Percentiles rank a stretch among this genome's conserved stretches.
Evolutionary conservation across 495 filamentous ascomycete species (phyloP).

Genomic region (Chaetomium cochliodes): DNA sequence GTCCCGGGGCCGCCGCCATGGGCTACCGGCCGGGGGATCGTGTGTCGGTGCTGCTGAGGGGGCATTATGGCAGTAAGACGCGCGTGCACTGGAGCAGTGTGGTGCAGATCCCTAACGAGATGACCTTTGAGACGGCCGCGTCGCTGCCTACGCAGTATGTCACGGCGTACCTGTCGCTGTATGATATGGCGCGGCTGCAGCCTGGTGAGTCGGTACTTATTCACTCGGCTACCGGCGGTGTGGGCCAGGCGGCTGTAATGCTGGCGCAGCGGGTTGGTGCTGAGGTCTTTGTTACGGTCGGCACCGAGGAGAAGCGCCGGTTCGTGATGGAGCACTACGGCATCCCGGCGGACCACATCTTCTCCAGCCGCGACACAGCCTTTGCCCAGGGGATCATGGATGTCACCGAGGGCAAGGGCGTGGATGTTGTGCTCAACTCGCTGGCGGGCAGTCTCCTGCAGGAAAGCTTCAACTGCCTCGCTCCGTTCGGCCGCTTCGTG

Average conservation of each 20-base stretch:
- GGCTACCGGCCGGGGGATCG: constrained; percentile 47
- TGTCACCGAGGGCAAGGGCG: constrained; percentile 50
- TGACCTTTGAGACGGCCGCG: constrained; percentile 50
- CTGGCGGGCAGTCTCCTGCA: constrained; percentile 55
- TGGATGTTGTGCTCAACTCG: constrained; percentile 62
- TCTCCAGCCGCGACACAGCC: constrained; percentile 41
- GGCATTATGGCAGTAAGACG: constrained; percentile 27
- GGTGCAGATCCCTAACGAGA: constrained; percentile 45
- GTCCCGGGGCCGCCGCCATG: constrained; percentile 45
- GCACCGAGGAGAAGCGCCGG: constrained; percentile 46
- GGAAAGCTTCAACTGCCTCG: constrained; percentile 54
- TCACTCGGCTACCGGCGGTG: constrained; percentile 55
- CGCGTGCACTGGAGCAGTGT: constrained; percentile 28
- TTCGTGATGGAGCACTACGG: constrained; percentile 46
- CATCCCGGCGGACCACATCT: constrained; percentile 55
- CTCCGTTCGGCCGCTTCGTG: constrained; percentile 55
- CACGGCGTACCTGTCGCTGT: constrained; percentile 53
- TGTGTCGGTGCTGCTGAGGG: constrained; percentile 42
- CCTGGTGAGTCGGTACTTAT: constrained; percentile 60
- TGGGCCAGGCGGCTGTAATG: constrained; percentile 59
- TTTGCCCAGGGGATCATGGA: constrained; percentile 48
- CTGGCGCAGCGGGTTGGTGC: constrained; percentile 52
- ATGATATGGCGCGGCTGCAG: constrained; percentile 39
- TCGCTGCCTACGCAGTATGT: constrained; percentile 53
- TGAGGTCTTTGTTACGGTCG: constrained; percentile 57